Percentiles rank a stretch among this genome's conserved stretches.
These are phyloP conservation scores for Monosporascus sp. DNA, from an alignment of 2,329 filamentous ascomycete species.

Conservation along the genomic window DNA sequence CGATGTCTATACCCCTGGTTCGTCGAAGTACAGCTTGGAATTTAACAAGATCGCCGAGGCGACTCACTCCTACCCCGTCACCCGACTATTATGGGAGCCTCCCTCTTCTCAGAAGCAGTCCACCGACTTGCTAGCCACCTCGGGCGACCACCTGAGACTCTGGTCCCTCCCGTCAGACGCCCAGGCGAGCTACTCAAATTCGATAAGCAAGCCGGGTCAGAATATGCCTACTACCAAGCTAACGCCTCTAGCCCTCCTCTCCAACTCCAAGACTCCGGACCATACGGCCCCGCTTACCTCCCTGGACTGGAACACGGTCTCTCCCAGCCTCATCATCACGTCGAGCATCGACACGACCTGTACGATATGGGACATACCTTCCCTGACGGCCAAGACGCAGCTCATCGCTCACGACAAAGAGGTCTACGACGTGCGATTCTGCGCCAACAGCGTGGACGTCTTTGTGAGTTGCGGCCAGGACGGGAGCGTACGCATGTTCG, in stretches of 20 bases:
- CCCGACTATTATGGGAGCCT: slow-evolving; percentile 90
- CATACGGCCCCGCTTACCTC: slow-evolving; percentile 96
- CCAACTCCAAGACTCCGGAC: slow-evolving; percentile 97
- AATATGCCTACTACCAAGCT: slow-evolving; percentile 67
- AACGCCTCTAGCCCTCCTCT: slow-evolving; percentile 85
- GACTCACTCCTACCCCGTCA: slow-evolving; percentile 96
- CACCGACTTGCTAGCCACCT: slow-evolving; percentile 90
- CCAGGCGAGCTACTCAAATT: slow-evolving; percentile 59
- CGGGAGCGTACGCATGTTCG: slow-evolving; percentile 98
- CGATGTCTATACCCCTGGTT: slow-evolving; percentile 64
- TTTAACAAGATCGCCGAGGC: slow-evolving; percentile 94
- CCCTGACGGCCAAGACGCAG: slow-evolving; percentile 94
- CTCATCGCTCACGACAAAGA: slow-evolving; percentile 98
- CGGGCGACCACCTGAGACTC: slow-evolving; percentile 85
- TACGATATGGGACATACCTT: slow-evolving; percentile 99
- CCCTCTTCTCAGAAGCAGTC: slow-evolving; percentile 92
- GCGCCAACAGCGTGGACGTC: slow-evolving; percentile 95
- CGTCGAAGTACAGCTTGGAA: slow-evolving; percentile 72
- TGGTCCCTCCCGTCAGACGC: slow-evolving; percentile 81
- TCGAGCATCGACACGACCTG: slow-evolving; percentile 98
- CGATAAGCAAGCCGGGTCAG: slow-evolving; percentile 57
- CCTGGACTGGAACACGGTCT: slow-evolving; percentile 96
- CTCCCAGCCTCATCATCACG: slow-evolving; percentile 94
- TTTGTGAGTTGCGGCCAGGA: slow-evolving; percentile 98
- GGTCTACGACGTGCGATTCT: slow-evolving; percentile 97